Evolutionary conservation across 345 rosid species (phyloP), one percentile per base, ranked within the genome.

Genomic region (Atalantia buxifolia): DNA sequence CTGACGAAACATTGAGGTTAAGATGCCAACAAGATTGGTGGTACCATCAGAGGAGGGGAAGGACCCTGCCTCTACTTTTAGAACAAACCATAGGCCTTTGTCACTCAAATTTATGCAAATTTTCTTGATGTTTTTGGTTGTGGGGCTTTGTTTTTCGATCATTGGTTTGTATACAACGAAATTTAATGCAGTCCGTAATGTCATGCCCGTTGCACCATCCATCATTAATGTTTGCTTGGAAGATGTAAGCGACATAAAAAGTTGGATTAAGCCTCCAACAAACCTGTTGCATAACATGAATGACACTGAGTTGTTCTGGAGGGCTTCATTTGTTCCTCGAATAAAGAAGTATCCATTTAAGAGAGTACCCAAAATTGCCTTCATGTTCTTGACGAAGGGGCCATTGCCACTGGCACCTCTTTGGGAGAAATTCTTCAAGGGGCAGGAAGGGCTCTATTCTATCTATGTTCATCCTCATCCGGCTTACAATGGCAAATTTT

Each of bases 371-470:
- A 96, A 92, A 81, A 78, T 96, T 75, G 98, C 99, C 59, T 96
- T 96, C 86, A 91, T 94, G 98, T 96, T 96, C 89, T 86, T 96
- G 80, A 83, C 93, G 7, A 92, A 94, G 78, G 98, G 99, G 48
- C 90, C 93, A 56, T 83, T 96, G 89, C 97, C 97, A 8, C 81
- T 96, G 81, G 92, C 92, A 68, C 93, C 97, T 27, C 92, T 96
- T 16, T 96, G 98, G 99, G 97, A 96, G 80, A 89, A 79, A 85
- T 96, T 94, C 86, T 89, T 94, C 81, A 79, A 89, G 69, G 97
- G 92, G 25, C 85, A 90, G 56, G 83, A 91, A 72, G 91, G 84
- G 83, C 86, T 77, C 63, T 96, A 81, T 78, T 89, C 97, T 0
- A 85, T 92, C 65, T 94, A 96, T 86, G 80, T 94, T 79, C 99